Conservation (phyloP, 2,329 filamentous ascomycete genomes). For the Epichloe sibirici region DNA sequence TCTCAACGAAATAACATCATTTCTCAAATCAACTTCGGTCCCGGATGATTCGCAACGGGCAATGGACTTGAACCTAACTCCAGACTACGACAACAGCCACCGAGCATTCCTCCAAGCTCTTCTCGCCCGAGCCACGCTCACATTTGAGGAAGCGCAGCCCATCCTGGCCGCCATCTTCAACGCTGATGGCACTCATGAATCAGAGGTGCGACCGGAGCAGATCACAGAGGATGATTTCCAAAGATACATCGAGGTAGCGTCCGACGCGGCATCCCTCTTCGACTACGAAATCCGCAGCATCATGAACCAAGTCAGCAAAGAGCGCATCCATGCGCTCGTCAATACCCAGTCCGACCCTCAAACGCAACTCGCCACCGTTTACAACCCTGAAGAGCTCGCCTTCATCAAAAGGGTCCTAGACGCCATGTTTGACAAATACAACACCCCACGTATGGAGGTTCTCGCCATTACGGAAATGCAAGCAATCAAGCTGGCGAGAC, state of each 20-base stretch:
- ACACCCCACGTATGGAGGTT: conserved; percentile 66
- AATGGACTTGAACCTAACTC: conserved; percentile 19
- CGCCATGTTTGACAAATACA: conserved; percentile 83
- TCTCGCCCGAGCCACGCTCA: conserved; percentile 65
- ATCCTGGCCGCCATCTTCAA: conserved; percentile 68
- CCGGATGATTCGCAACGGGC: background rate
- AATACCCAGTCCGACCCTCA: conserved; percentile 78
- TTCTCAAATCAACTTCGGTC: background rate
- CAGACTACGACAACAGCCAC: conserved; percentile 49
- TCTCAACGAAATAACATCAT: background rate
- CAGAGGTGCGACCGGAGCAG: conserved; percentile 41
- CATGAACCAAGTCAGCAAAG: conserved; percentile 52
- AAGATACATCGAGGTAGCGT: conserved; percentile 57
- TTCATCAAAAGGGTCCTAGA: conserved; percentile 84
- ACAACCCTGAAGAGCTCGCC: conserved; percentile 70
- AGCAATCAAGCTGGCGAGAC: conserved; percentile 54
- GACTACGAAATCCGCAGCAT: conserved; percentile 78
- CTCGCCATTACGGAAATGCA: conserved; percentile 74
- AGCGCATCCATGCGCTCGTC: conserved; percentile 69
- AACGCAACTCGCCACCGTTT: conserved; percentile 77
- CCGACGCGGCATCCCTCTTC: conserved; percentile 61
- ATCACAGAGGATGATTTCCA: conserved; percentile 57
- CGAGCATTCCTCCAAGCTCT: conserved; percentile 87
- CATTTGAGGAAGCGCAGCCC: conserved; percentile 57
- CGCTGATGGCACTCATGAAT: conserved; percentile 27